Conservation (phyloP, 495 filamentous ascomycete genomes). For the Hypomontagnella submonticulosa region DNA sequence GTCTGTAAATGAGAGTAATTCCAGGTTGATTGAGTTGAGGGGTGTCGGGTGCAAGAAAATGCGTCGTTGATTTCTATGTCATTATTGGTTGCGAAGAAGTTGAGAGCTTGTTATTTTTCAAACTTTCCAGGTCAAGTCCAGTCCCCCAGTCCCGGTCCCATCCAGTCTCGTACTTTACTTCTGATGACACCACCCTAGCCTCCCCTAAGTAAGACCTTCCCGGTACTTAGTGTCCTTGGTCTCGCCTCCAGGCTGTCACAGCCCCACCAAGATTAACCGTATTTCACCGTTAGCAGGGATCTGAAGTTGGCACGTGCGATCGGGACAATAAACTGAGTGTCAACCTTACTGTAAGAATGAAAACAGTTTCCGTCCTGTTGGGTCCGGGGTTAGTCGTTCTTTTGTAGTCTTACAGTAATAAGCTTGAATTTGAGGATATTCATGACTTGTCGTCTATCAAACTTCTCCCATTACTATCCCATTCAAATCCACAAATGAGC, state of each 20-base stretch:
- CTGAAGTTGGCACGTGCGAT: slow-evolving; percentile 33
- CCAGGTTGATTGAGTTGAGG: slow-evolving; percentile 24
- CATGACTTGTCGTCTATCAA: too few relatives aligned
- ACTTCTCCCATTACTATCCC: too few relatives aligned
- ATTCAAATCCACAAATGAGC: too few relatives aligned
- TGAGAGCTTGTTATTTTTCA: slow-evolving; percentile 20
- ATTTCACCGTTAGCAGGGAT: slow-evolving; percentile 21
- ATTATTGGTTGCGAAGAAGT: slow-evolving; percentile 29
- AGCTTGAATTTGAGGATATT: too few relatives aligned
- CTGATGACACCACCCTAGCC: slow-evolving; percentile 32
- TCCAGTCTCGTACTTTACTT: slow-evolving; percentile 6
- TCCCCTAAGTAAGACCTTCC: slow-evolving; percentile 21
- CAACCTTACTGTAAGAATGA: slow-evolving; percentile 16
- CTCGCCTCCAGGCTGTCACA: slow-evolving; percentile 23
- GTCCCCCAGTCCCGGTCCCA: background rate
- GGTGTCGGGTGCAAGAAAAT: slow-evolving; percentile 3
- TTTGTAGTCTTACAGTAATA: too few relatives aligned
- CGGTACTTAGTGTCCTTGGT: slow-evolving; percentile 22
- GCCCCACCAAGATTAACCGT: slow-evolving; percentile 34
- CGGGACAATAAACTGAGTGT: slow-evolving; percentile 19
- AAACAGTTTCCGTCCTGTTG: slow-evolving; percentile 30
- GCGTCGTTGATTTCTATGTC: slow-evolving; percentile 23
- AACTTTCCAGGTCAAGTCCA: slow-evolving; percentile 17
- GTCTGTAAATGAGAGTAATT: slow-evolving; percentile 27
- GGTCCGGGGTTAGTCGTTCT: slow-evolving; percentile 11